Evolutionary conservation across 208 protist genomes (phyloP).

Genomic region (Leishmania turanica): DNA sequence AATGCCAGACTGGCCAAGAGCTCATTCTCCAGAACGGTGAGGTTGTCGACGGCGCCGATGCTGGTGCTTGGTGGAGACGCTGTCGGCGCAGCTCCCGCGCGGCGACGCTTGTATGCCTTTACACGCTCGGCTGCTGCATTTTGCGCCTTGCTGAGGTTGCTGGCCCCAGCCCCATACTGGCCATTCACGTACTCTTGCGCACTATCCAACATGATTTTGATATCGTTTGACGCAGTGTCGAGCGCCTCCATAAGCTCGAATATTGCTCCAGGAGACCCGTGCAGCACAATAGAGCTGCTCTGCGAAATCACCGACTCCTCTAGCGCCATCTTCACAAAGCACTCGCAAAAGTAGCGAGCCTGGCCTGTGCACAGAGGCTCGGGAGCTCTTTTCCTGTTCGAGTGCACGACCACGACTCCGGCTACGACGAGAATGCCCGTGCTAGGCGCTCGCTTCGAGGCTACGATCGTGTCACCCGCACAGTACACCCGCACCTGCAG

Average conservation of each 20-base stretch:
- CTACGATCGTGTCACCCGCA: slow-evolving; percentile 38
- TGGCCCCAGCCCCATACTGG: slow-evolving; percentile 28
- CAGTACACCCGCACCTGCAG: slow-evolving; percentile 45
- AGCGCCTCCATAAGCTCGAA: slow-evolving; percentile 34
- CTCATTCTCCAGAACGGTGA: slow-evolving; percentile 41
- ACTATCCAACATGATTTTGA: slow-evolving; percentile 28
- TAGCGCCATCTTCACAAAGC: slow-evolving; percentile 37
- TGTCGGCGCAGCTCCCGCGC: neutral
- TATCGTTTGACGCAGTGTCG: slow-evolving; percentile 12
- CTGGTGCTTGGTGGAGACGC: neutral
- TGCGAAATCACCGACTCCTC: slow-evolving; percentile 32
- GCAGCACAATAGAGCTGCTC: slow-evolving; percentile 48
- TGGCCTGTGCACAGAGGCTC: slow-evolving; percentile 26
- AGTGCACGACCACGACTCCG: slow-evolving; percentile 27
- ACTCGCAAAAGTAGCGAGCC: slow-evolving; percentile 56
- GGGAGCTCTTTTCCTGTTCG: neutral
- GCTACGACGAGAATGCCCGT: slow-evolving; percentile 37
- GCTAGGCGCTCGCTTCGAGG: slow-evolving; percentile 21
- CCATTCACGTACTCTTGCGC: slow-evolving; percentile 38
- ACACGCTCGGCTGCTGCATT: slow-evolving; percentile 39
- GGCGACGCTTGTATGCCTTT: slow-evolving; percentile 18
- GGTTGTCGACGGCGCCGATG: neutral
- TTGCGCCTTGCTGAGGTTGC: slow-evolving; percentile 40
- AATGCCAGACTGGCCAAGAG: slow-evolving; percentile 58
- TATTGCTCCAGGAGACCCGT: slow-evolving; percentile 35